Conservation (phyloP, 129 eudicot genomes). For the Mikania micrantha region DNA sequence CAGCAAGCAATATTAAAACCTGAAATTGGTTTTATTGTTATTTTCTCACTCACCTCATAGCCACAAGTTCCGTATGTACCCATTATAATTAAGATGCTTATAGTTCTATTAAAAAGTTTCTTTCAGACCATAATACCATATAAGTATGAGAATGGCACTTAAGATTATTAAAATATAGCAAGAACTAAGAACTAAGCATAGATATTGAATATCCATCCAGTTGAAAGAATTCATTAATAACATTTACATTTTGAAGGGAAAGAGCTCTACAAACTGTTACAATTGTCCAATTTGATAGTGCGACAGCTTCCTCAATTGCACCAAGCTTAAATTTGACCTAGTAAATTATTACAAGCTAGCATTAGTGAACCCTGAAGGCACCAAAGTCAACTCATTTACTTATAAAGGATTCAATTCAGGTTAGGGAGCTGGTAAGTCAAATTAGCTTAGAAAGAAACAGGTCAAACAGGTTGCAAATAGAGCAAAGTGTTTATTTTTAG, state of each 20-base stretch:
- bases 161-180: background rate
- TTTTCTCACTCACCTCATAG: background rate
- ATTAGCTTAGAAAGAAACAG: background rate
- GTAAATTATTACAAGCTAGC: slow-evolving; percentile 19
- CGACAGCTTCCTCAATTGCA: slow-evolving; percentile 80
- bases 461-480: background rate
- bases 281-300: slow-evolving; percentile 83
- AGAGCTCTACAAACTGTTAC: slow-evolving; percentile 83
- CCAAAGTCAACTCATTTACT: background rate
- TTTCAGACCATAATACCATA: slow-evolving; percentile 1
- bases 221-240: slow-evolving; percentile 8
- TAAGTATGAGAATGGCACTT: background rate
- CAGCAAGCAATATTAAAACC: slow-evolving; percentile 69
- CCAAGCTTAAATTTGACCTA: slow-evolving; percentile 73
- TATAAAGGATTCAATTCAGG: background rate
- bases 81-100: background rate
- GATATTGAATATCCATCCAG: background rate
- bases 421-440: background rate
- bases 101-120: background rate
- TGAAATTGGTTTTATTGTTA: slow-evolving; percentile 30
- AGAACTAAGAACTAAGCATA: too few relatives aligned
- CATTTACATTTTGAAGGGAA: slow-evolving; percentile 78
- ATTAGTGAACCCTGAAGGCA: slow-evolving; percentile 5
- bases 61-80: background rate
- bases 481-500: background rate